Evolutionary conservation across 164 flowering plant species (phyloP).

Genomic region (Kalanchoe fedtschenkoi): DNA sequence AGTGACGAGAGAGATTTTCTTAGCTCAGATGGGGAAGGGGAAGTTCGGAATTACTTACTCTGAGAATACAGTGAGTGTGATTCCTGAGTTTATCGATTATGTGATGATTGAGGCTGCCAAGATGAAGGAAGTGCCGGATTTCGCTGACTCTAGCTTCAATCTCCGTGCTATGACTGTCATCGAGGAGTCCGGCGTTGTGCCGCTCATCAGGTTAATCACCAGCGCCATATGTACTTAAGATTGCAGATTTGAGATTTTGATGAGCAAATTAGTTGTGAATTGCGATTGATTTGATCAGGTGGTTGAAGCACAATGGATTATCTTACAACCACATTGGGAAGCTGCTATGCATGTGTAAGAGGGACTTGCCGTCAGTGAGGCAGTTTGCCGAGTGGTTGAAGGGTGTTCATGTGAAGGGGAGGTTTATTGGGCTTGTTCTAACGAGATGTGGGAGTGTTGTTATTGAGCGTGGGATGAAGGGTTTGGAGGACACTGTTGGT

Average conservation of each 20-base stretch:
- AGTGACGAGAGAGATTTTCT: constrained; percentile 56
- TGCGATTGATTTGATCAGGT: constrained; percentile 27
- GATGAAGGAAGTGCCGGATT: constrained; percentile 55
- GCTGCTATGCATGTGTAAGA: constrained; percentile 60
- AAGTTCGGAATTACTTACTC: constrained; percentile 72
- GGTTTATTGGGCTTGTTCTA: constrained; percentile 45
- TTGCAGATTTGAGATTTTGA: background rate
- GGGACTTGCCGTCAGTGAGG: constrained; percentile 44
- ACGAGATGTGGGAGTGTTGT: constrained; percentile 40
- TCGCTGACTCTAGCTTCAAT: constrained; percentile 41
- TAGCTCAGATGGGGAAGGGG: constrained; percentile 43
- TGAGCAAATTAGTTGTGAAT: background rate
- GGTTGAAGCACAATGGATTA: constrained; percentile 85
- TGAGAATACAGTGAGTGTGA: constrained; percentile 34
- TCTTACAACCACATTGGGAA: constrained; percentile 77
- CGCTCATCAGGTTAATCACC: constrained; percentile 49
- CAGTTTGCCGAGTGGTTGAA: constrained; percentile 58
- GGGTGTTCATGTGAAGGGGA: constrained; percentile 58
- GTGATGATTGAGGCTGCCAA: constrained; percentile 73
- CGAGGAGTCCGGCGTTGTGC: constrained; percentile 51
- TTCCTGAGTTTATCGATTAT: constrained; percentile 52
- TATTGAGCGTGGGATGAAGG: constrained; percentile 40
- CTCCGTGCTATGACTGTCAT: constrained; percentile 47
- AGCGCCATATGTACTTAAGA: background rate
- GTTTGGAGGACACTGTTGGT: constrained; percentile 50